phyloP scores from a whole-genome alignment of 768 basidiomycete species.

The Leccinum truebloodii region DNA sequence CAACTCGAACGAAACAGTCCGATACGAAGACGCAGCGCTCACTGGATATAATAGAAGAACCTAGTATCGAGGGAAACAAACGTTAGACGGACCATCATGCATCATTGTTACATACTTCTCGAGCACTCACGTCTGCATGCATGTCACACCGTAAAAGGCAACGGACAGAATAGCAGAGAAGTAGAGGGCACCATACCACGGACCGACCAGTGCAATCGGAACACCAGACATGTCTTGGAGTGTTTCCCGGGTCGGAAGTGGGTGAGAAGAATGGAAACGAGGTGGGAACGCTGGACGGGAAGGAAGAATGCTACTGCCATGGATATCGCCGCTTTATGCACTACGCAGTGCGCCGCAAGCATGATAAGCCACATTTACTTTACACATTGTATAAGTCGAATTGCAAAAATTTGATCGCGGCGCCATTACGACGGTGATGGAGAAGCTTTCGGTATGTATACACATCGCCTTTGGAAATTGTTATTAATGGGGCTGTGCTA shows the following conservation, averaged over 20 bases:
- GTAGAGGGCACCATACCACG: slow-evolving; percentile 3
- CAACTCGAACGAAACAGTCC: neutral
- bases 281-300: neutral
- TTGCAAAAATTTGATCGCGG: neutral
- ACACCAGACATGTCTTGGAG: neutral
- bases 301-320: neutral
- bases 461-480: neutral
- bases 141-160: slow-evolving; percentile 4
- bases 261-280: neutral
- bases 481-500: too few relatives aligned
- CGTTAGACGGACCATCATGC: neutral
- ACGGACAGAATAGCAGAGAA: slow-evolving; percentile 6
- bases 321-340: neutral
- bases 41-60: slow-evolving; percentile 11
- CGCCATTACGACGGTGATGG: neutral
- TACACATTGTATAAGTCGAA: neutral
- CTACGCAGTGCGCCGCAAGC: neutral
- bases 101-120: neutral
- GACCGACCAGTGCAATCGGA: neutral
- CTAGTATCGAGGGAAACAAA: neutral
- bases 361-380: neutral
- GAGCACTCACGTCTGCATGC: slow-evolving; percentile 8
- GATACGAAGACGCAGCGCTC: neutral
- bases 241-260: neutral
- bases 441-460: neutral